Conservation (phyloP, 305 asterid genomes). For the Solanum chacoense region DNA sequence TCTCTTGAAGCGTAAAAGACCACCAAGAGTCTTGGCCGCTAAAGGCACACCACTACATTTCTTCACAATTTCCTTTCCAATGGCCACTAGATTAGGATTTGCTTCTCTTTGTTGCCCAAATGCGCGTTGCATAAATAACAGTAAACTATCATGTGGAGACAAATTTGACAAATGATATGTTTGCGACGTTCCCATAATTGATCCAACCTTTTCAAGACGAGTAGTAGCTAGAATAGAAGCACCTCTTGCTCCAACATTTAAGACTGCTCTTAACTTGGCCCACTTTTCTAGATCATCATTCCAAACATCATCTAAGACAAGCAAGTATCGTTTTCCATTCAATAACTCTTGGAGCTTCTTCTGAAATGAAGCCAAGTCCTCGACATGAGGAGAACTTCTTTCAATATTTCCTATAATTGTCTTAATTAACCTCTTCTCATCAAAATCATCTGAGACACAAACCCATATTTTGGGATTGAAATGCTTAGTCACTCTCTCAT, state of each 20-base stretch:
- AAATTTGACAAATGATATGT: not conserved
- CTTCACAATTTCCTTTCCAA: slow-evolving; percentile 10
- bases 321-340: slow-evolving; percentile 7
- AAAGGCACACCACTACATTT: slow-evolving; percentile 21
- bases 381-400: not conserved
- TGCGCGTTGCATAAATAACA: slow-evolving; percentile 4
- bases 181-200: slow-evolving; percentile 1
- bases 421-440: slow-evolving; percentile 2
- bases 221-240: slow-evolving; percentile 8
- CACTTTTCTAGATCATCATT: slow-evolving; percentile 6
- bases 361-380: slow-evolving; percentile 7
- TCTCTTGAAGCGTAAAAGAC: slow-evolving; percentile 18
- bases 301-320: slow-evolving; percentile 19
- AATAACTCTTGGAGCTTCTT: slow-evolving; percentile 6
- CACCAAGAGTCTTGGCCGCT: slow-evolving; percentile 14
- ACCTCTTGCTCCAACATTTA: slow-evolving; percentile 5
- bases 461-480: slow-evolving; percentile 15
- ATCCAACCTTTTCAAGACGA: slow-evolving; percentile 14
- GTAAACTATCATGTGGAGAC: slow-evolving; percentile 7
- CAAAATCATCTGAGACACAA: slow-evolving; percentile 14
- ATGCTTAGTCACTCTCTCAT: slow-evolving; percentile 5
- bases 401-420: slow-evolving; percentile 8
- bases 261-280: not conserved
- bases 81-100: not conserved
- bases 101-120: not conserved